Conservation (phyloP, 2,329 filamentous ascomycete genomes). For the Cercospora zeae-maydis region DNA sequence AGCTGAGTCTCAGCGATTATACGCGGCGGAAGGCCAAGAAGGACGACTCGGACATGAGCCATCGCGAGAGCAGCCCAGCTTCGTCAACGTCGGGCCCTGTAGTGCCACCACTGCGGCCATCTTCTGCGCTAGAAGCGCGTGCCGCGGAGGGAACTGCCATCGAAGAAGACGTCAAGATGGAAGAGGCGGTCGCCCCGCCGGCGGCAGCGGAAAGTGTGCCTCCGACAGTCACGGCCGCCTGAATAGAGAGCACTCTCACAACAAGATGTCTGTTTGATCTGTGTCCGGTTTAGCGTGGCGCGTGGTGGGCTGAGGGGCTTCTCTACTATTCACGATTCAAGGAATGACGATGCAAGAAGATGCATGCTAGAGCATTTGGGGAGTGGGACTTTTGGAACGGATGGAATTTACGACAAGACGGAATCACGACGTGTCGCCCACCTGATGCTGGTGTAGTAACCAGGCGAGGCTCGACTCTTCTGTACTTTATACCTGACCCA, state of each 20-base stretch:
- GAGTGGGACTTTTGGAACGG: background rate
- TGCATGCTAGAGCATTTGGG: background rate
- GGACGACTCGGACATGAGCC: constrained; percentile 25
- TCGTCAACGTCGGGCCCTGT: constrained; percentile 28
- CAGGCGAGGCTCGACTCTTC: constrained; percentile 8
- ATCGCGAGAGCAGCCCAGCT: constrained; percentile 34
- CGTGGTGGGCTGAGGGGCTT: constrained; percentile 12
- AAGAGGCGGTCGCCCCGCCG: constrained; percentile 18
- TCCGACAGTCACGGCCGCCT: constrained; percentile 13
- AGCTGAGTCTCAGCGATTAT: constrained; percentile 52
- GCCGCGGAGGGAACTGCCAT: constrained; percentile 27
- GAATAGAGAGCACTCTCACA: background rate
- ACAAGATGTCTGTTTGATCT: constrained; percentile 13
- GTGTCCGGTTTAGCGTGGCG: constrained; percentile 21
- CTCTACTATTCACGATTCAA: constrained; percentile 18
- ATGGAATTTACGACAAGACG: constrained; percentile 9
- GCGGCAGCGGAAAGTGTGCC: constrained; percentile 13
- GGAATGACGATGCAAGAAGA: constrained; percentile 8
- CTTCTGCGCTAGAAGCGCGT: constrained; percentile 25
- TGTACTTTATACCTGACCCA: constrained; percentile 13
- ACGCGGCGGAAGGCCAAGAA: constrained; percentile 42
- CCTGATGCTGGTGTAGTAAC: constrained; percentile 2
- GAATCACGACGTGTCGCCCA: constrained; percentile 13
- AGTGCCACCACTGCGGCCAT: constrained; percentile 27
- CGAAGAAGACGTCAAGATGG: constrained; percentile 32